Conservation (phyloP, 2,329 filamentous ascomycete genomes). For the Phialophora chinensis region DNA sequence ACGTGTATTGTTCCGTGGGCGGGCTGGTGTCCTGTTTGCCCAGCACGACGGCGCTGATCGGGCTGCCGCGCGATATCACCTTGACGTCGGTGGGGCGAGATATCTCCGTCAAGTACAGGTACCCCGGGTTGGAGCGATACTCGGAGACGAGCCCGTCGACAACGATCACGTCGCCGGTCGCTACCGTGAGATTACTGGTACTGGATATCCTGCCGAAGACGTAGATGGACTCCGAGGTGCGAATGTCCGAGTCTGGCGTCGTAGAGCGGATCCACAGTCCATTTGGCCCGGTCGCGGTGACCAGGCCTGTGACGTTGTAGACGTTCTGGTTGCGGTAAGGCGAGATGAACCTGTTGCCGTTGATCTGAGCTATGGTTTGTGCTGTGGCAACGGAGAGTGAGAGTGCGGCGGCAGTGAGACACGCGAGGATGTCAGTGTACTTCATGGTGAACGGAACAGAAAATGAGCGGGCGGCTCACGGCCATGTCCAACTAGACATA, state of each 20-base stretch:
- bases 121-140: constrained; percentile 61
- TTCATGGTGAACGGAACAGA: constrained; percentile 8
- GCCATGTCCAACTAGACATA: background rate
- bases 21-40: constrained; percentile 63
- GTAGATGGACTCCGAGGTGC: constrained; percentile 70
- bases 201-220: constrained; percentile 57
- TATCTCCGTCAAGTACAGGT: constrained; percentile 70
- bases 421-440: constrained; percentile 9
- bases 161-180: constrained; percentile 67
- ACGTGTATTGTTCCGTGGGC: constrained; percentile 66
- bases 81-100: constrained; percentile 60
- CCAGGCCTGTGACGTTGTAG: constrained; percentile 65
- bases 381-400: constrained; percentile 44
- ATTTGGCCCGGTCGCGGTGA: constrained; percentile 66
- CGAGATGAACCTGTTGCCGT: constrained; percentile 69
- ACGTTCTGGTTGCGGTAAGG: constrained; percentile 63
- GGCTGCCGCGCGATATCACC: constrained; percentile 60
- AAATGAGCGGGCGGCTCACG: background rate
- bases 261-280: constrained; percentile 71
- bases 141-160: constrained; percentile 65
- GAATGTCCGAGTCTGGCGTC: constrained; percentile 59
- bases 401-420: constrained; percentile 21
- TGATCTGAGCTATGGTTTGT: constrained; percentile 65
- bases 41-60: constrained; percentile 64
- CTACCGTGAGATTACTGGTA: constrained; percentile 49